phyloP scores from a whole-genome alignment of 768 basidiomycete species.

The Boletus speciosus region DNA sequence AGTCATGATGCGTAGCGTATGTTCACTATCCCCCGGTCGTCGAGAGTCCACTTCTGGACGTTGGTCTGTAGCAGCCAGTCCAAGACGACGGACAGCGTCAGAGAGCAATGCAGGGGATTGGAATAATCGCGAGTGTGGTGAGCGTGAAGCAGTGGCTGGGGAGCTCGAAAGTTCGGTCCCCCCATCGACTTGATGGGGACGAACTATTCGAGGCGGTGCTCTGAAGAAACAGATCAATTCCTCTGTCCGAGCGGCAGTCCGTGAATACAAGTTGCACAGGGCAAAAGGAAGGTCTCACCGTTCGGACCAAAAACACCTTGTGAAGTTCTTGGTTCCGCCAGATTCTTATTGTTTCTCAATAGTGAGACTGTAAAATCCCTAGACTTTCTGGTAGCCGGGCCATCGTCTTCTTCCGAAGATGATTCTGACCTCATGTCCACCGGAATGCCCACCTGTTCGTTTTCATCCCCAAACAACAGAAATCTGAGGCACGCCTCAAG shows the following conservation, averaged over 20 bases:
- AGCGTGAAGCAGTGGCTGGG: constrained; percentile 30
- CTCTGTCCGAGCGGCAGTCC: constrained; percentile 42
- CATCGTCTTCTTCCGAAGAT: constrained; percentile 68
- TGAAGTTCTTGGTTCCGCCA: constrained; percentile 81
- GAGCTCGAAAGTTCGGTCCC: constrained; percentile 45
- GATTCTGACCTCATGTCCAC: constrained; percentile 53
- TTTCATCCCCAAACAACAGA: constrained; percentile 67
- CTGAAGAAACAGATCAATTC: constrained; percentile 86
- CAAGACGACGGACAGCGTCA: constrained; percentile 68
- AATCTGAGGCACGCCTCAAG: constrained; percentile 82
- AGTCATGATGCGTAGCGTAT: constrained; percentile 74
- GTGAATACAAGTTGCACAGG: background rate
- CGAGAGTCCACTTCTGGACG: constrained; percentile 39
- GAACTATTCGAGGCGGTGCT: constrained; percentile 67
- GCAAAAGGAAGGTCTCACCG: constrained; percentile 43
- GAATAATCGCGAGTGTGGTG: constrained; percentile 34
- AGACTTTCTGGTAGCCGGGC: constrained; percentile 33
- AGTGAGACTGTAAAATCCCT: constrained; percentile 53
- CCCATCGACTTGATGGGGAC: constrained; percentile 41
- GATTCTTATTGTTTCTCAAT: constrained; percentile 65
- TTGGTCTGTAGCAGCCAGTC: constrained; percentile 58
- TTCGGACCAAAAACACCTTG: constrained; percentile 89
- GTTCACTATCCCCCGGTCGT: constrained; percentile 48
- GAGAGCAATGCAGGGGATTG: constrained; percentile 69
- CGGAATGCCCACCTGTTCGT: constrained; percentile 41